Conservation (phyloP, 169 alveolate genomes). For the Cryptosporidium meleagridis region DNA sequence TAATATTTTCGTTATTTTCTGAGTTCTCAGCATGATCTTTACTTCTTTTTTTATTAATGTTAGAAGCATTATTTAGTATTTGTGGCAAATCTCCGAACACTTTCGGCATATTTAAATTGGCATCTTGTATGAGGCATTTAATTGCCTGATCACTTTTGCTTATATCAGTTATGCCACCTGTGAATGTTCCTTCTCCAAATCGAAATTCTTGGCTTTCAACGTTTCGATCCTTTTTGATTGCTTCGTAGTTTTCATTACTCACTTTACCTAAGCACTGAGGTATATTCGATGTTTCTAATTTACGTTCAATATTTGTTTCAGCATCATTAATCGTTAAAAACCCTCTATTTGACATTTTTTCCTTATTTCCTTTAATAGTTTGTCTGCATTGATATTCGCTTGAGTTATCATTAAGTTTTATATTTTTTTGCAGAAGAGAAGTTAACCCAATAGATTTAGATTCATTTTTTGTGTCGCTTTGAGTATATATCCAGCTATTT, state of each 20-base stretch:
- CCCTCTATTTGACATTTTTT: constrained; percentile 5
- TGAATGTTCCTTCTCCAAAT: constrained; percentile 30
- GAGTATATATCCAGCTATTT: constrained; percentile 60
- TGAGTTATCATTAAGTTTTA: constrained; percentile 12
- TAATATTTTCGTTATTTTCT: not conserved
- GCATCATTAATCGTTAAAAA: constrained; percentile 16
- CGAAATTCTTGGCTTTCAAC: constrained; percentile 23
- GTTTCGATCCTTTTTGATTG: not conserved
- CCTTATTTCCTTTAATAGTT: not conserved
- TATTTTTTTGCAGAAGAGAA: constrained; percentile 35
- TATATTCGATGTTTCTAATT: not conserved
- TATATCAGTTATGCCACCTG: not conserved
- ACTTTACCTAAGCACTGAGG: not conserved
- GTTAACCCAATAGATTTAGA: constrained; percentile 70
- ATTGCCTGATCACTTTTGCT: not conserved
- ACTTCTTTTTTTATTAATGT: constrained; percentile 28
- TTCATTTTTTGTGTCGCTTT: constrained; percentile 58
- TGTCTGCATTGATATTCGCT: not conserved
- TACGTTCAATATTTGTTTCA: not conserved
- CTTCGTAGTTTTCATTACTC: constrained; percentile 9
- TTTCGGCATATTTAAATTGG: constrained; percentile 37
- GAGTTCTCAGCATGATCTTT: constrained; percentile 13
- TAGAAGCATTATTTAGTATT: not conserved
- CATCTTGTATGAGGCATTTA: constrained; percentile 32
- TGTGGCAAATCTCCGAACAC: not conserved